A percentile compares a stretch with the other conserved stretches of the same genome.
Evolutionary conservation across 164 flowering plant species (phyloP).

Genomic region (Liquidambar formosana): DNA sequence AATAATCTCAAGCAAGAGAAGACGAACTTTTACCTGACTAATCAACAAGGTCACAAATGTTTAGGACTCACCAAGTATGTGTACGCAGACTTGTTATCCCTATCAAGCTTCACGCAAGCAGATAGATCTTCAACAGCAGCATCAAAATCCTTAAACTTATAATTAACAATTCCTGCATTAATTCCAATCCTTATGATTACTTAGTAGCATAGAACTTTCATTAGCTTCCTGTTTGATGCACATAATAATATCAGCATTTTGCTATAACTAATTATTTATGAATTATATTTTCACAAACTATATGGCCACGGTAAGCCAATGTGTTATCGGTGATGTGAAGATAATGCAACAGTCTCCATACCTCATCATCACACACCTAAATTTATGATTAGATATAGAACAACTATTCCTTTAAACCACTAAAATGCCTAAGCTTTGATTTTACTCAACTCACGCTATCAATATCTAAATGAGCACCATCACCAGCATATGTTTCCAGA

Average conservation of each 20-base stretch:
- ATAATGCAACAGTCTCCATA: neutral
- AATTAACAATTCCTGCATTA: conserved; percentile 85
- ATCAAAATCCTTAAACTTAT: conserved; percentile 80
- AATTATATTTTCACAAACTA: neutral
- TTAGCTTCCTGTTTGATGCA: conserved; percentile 1
- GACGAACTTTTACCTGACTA: neutral
- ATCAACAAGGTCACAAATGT: conserved; percentile 13
- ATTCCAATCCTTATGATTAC: conserved; percentile 1
- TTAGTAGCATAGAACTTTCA: neutral
- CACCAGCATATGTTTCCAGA: neutral
- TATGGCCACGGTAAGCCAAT: too few species aligned
- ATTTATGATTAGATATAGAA: neutral
- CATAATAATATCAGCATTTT: neutral
- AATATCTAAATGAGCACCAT: neutral
- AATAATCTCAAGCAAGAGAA: neutral
- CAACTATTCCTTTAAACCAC: neutral
- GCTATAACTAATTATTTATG: neutral
- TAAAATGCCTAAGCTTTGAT: neutral
- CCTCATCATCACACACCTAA: neutral
- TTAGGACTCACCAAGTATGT: conserved; percentile 72
- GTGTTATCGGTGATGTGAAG: neutral
- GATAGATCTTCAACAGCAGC: conserved; percentile 86
- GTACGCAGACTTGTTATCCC: conserved; percentile 77
- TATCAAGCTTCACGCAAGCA: conserved; percentile 72
- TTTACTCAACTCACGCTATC: neutral